phyloP scores from a whole-genome alignment of 768 basidiomycete species.

The Leccinum incarnatum region DNA sequence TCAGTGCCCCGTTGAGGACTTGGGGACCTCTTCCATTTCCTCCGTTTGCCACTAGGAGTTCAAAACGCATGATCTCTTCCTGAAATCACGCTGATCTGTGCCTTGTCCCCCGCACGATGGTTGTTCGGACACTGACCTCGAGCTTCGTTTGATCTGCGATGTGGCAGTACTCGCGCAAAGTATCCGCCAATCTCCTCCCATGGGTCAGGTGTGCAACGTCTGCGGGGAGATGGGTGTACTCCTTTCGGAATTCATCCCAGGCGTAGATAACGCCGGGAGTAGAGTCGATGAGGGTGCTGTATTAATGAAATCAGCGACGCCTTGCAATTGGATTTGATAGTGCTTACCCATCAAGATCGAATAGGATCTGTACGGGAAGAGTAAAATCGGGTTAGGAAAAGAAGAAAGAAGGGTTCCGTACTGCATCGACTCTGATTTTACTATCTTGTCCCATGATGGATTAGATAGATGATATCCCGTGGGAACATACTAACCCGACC shows the following conservation, averaged over 20 bases:
- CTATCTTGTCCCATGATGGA: constrained; percentile 16
- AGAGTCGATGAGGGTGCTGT: constrained; percentile 74
- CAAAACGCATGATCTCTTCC: constrained; percentile 75
- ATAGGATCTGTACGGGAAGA: constrained; percentile 48
- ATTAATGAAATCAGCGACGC: constrained; percentile 7
- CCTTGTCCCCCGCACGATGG: background rate
- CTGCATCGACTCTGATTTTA: constrained; percentile 48
- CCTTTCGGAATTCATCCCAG: constrained; percentile 67
- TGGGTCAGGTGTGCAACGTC: constrained; percentile 61
- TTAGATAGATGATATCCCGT: background rate
- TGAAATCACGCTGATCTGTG: constrained; percentile 23
- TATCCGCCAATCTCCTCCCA: constrained; percentile 75
- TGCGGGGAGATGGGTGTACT: constrained; percentile 54
- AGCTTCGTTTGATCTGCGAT: constrained; percentile 57
- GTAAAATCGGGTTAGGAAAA: constrained; percentile 1
- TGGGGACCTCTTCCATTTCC: constrained; percentile 47
- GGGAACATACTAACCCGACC: too few relatives aligned
- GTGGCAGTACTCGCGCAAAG: constrained; percentile 64
- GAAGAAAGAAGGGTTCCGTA: constrained; percentile 27
- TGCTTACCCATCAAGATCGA: constrained; percentile 68
- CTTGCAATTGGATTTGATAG: background rate
- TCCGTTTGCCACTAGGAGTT: constrained; percentile 62
- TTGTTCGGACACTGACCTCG: constrained; percentile 39
- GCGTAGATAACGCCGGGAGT: constrained; percentile 79
- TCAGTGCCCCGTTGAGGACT: constrained; percentile 62